These are phyloP conservation scores for Paramecium sonneborni DNA, from an alignment of 73 alveolate genomes.

Conservation along the genomic window DNA sequence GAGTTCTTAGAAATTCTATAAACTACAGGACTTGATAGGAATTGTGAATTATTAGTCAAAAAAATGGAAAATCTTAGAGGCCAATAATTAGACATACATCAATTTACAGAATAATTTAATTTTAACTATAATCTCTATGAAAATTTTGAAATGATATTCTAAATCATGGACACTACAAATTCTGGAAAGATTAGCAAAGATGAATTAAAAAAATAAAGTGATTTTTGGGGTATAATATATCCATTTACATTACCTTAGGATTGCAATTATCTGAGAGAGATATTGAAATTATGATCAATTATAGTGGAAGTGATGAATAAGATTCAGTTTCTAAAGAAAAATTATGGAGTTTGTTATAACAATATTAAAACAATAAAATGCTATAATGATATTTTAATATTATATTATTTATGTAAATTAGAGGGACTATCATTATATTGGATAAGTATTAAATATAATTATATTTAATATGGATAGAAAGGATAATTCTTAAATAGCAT, in stretches of 20 bases:
- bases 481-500: background rate
- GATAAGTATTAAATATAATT: background rate
- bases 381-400: background rate
- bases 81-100: background rate
- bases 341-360: slow-evolving; percentile 3
- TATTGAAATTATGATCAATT: slow-evolving; percentile 45
- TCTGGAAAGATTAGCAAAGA: slow-evolving; percentile 25
- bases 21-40: slow-evolving; percentile 21
- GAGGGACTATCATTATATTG: background rate
- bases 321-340: background rate
- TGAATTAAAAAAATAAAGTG: slow-evolving; percentile 30
- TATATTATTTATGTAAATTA: background rate
- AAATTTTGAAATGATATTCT: slow-evolving; percentile 33
- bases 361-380: slow-evolving; percentile 27
- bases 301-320: slow-evolving; percentile 13
- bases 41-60: slow-evolving; percentile 20
- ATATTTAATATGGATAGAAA: background rate
- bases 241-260: background rate
- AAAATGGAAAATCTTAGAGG: slow-evolving; percentile 30
- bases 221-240: background rate
- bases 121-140: slow-evolving; percentile 11
- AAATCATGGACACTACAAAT: background rate
- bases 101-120: slow-evolving; percentile 16
- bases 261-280: slow-evolving; percentile 42
- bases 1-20: slow-evolving; percentile 26